These are phyloP conservation scores for Fusarium chuoi DNA, from an alignment of 2,329 filamentous ascomycete species.

Conservation along the genomic window DNA sequence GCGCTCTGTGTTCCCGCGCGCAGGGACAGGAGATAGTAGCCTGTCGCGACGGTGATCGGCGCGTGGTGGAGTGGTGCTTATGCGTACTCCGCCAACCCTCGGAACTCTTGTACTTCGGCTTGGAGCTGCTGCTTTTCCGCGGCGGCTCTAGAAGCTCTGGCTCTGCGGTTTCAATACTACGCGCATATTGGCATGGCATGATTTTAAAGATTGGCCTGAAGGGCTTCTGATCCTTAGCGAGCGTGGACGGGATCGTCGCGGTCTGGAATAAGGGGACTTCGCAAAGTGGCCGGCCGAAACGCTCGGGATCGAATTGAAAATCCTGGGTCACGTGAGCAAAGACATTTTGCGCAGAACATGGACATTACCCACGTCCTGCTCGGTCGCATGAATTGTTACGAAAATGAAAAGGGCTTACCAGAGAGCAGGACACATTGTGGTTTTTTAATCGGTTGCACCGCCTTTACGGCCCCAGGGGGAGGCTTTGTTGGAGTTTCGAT, in stretches of 20 bases:
- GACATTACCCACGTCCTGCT: neutral
- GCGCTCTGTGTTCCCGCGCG: neutral
- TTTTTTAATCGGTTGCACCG: neutral
- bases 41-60: neutral
- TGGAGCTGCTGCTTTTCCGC: neutral
- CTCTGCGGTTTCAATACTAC: neutral
- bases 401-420: neutral
- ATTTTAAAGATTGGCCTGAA: neutral
- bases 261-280: conserved; percentile 11
- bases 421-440: neutral
- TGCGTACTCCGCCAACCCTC: neutral
- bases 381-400: neutral
- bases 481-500: neutral
- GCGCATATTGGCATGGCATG: neutral
- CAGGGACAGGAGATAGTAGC: neutral
- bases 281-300: conserved; percentile 11
- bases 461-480: neutral
- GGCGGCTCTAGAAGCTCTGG: neutral
- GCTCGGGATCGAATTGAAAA: neutral
- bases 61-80: neutral
- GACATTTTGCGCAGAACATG: neutral
- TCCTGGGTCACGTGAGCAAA: conserved; percentile 11
- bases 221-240: neutral
- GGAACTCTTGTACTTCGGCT: neutral
- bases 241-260: neutral